Percentiles rank a stretch among this genome's conserved stretches.
Conservation (phyloP, 2,329 filamentous ascomycete genomes). For the Gaeumannomyces sp. region DNA sequence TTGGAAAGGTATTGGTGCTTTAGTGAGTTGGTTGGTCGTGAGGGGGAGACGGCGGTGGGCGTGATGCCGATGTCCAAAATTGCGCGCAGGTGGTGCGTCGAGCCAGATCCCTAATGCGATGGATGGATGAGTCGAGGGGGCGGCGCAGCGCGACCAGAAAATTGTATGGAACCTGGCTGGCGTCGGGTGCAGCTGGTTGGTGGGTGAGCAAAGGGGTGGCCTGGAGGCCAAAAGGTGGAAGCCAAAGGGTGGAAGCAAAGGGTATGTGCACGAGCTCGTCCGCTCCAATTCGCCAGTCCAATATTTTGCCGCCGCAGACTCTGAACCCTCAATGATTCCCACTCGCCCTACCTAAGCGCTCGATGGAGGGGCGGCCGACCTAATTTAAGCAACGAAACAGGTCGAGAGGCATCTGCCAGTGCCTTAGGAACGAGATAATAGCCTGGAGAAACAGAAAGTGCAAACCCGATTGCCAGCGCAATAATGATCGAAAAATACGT, state of each 20-base stretch:
- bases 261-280: background rate
- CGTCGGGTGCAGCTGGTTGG: background rate
- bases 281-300: background rate
- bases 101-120: background rate
- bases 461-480: too few relatives aligned
- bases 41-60: background rate
- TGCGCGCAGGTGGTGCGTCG: background rate
- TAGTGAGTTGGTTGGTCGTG: background rate
- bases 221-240: background rate
- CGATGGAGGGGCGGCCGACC: background rate
- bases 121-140: background rate
- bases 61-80: background rate
- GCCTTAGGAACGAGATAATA: too few relatives aligned
- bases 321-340: background rate
- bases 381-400: background rate
- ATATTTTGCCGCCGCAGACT: background rate
- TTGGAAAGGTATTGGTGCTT: background rate
- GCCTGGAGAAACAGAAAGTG: too few relatives aligned
- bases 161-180: constrained; percentile 1
- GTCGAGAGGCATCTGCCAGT: too few relatives aligned
- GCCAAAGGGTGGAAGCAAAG: too few relatives aligned
- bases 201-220: background rate
- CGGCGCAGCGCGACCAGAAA: background rate
- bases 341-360: background rate
- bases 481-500: too few relatives aligned